phyloP scores from a whole-genome alignment of 2,329 filamentous ascomycete genomes.

The Dactylellina drechsleri region DNA sequence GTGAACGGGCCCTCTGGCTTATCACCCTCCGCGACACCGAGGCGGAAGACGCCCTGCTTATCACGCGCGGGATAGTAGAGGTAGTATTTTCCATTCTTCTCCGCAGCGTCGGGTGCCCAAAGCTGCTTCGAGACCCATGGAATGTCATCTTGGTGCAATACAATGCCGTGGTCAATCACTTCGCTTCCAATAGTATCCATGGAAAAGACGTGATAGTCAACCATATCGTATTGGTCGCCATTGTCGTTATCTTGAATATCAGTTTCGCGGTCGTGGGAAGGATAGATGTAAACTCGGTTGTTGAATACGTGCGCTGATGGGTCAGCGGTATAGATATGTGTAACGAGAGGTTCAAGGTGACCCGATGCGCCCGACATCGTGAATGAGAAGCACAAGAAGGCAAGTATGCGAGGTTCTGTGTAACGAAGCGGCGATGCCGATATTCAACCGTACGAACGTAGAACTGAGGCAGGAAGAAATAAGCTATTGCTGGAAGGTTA shows the following conservation, averaged over 20 bases:
- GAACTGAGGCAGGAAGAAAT: background rate
- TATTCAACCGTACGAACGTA: background rate
- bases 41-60: slow-evolving; percentile 75
- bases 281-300: slow-evolving; percentile 79
- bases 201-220: slow-evolving; percentile 82
- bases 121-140: slow-evolving; percentile 82
- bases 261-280: slow-evolving; percentile 81
- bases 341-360: slow-evolving; percentile 70
- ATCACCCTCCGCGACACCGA: slow-evolving; percentile 75
- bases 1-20: slow-evolving; percentile 76
- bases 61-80: slow-evolving; percentile 81
- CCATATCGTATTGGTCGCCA: slow-evolving; percentile 86
- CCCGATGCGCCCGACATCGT: slow-evolving; percentile 46
- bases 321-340: slow-evolving; percentile 81
- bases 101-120: slow-evolving; percentile 81
- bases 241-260: slow-evolving; percentile 78
- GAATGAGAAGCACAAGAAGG: background rate
- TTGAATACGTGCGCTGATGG: slow-evolving; percentile 84
- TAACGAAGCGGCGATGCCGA: background rate
- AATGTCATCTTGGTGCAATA: slow-evolving; percentile 72
- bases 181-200: slow-evolving; percentile 65
- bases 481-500: background rate
- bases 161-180: slow-evolving; percentile 78
- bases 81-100: slow-evolving; percentile 76
- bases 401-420: no score